Evolutionary conservation across 257 asterid species (phyloP), one percentile per base, ranked within the genome.

Genomic region (Cinchona pubescens): DNA sequence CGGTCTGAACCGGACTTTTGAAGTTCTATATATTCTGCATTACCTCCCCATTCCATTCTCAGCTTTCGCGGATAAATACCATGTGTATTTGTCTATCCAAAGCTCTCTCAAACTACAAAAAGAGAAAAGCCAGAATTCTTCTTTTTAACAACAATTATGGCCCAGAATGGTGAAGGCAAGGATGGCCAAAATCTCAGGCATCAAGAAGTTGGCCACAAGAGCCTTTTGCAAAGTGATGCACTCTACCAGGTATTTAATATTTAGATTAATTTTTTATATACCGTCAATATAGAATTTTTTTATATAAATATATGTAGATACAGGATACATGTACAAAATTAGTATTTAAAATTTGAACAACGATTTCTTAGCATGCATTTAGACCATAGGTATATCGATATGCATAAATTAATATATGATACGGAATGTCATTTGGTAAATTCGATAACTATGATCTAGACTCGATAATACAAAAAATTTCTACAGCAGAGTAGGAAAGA

Each of bases 211-310:
- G 85, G 83, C 32, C 80, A 78, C 56, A 78, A 79, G 58, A 78
- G 85, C 49, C 85, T 82, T 71, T 51, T 82, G 63, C 83, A 82
- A 76, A 82, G 80, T 62, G 83, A 78, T 71, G 85, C 74, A 46
- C 85, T 82, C 35, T 82, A 70, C 55, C 83, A 82, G 80, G 82
- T 81, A 76, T 6, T 29, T 35, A n/a, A n/a, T n/a, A n/a, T n/a
- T n/a, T n/a, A n/a, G n/a, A n/a, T n/a, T n/a, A n/a, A n/a, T n/a
- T n/a, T n/a, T n/a, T n/a, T n/a, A n/a, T n/a, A n/a, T n/a, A n/a
- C n/a, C n/a, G n/a, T n/a, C n/a, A n/a, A n/a, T n/a, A n/a, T n/a
- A n/a, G n/a, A n/a, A n/a, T n/a, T n/a, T n/a, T n/a, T n/a, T n/a
- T n/a, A n/a, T n/a, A n/a, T n/a, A n/a, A n/a, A n/a, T n/a, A n/a